Evolutionary conservation across 106 monocot species (phyloP).

Genomic region (Allium sativum): DNA sequence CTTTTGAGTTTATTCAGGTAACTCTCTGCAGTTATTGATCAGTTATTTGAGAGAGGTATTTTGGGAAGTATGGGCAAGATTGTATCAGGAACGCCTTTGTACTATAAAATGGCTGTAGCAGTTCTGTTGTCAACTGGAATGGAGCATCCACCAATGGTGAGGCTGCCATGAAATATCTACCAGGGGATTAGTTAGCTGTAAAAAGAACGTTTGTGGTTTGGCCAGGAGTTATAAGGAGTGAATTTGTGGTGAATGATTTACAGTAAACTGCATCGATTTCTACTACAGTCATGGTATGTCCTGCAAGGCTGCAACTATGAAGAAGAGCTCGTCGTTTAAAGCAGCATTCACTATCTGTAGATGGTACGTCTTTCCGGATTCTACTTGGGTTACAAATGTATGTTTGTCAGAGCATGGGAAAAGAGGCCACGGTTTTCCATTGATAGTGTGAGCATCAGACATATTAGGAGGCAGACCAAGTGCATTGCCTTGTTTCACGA

Average conservation of each 20-base stretch:
- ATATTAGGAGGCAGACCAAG: constrained; percentile 30
- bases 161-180: constrained; percentile 20
- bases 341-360: constrained; percentile 27
- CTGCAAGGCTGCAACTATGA: constrained; percentile 20
- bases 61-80: constrained; percentile 3
- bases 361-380: constrained; percentile 18
- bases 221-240: constrained; percentile 19
- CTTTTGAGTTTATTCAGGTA: constrained; percentile 14
- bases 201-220: constrained; percentile 24
- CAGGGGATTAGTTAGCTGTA: constrained; percentile 5
- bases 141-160: constrained; percentile 14
- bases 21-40: not conserved
- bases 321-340: constrained; percentile 29
- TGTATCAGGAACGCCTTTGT: constrained; percentile 9
- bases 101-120: constrained; percentile 19
- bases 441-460: constrained; percentile 44
- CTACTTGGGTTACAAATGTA: constrained; percentile 16
- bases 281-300: constrained; percentile 23
- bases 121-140: constrained; percentile 20
- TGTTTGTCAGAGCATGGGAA: constrained; percentile 35
- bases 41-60: constrained; percentile 13
- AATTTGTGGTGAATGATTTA: constrained; percentile 19
- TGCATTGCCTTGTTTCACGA: constrained; percentile 23
- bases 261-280: constrained; percentile 20
- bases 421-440: constrained; percentile 41